Conservation (phyloP, 345 rosid genomes). For the Acer saccharum region DNA sequence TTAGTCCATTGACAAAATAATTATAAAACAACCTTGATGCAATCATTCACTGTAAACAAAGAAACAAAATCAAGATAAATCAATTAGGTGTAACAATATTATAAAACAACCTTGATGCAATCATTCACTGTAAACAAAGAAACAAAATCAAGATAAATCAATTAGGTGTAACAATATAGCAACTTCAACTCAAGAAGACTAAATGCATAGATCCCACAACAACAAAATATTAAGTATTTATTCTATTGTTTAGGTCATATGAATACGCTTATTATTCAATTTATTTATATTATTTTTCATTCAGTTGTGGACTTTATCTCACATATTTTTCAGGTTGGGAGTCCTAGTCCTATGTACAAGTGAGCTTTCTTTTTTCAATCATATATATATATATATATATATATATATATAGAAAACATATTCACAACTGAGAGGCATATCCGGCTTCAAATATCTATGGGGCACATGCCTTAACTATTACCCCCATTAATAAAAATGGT, state of each 20-base stretch:
- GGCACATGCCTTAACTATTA: background rate
- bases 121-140: background rate
- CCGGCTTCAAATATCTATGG: background rate
- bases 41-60: no score
- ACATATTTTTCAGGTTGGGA: background rate
- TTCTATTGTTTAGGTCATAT: background rate
- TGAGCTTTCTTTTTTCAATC: background rate
- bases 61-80: no score
- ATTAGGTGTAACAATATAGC: background rate
- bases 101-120: no score
- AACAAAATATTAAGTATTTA: background rate
- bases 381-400: background rate
- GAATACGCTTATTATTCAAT: background rate
- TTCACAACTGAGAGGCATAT: background rate
- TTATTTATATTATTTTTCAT: background rate
- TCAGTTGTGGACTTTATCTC: background rate
- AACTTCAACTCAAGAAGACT: conserved; percentile 1
- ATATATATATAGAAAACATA: background rate
- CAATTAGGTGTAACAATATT: background rate
- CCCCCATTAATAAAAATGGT: background rate
- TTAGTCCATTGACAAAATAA: background rate
- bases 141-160: background rate
- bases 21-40: background rate
- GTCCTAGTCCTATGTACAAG: background rate
- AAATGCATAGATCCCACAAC: background rate